A percentile compares a stretch with the other conserved stretches of the same genome.
Conservation (phyloP, 805 yeast species). For the Gaillardinia entomophila region DNA sequence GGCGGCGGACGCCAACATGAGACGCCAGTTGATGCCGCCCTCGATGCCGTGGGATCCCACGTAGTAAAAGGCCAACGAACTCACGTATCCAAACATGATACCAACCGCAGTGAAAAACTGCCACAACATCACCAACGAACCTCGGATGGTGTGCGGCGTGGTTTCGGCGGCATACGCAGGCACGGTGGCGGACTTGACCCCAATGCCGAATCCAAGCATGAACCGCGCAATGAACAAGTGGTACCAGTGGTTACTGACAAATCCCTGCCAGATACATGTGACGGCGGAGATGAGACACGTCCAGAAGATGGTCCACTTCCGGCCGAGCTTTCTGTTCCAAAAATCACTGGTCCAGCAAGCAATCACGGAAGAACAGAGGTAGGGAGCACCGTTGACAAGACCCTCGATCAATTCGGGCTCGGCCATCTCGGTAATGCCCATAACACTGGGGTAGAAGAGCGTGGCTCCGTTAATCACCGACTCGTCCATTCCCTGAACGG, state of each 20-base stretch:
- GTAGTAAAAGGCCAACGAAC: slow-evolving; percentile 53
- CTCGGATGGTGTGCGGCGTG: slow-evolving; percentile 53
- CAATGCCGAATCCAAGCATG: slow-evolving; percentile 59
- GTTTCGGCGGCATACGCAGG: slow-evolving; percentile 65
- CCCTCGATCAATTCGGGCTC: slow-evolving; percentile 56
- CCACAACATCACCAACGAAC: slow-evolving; percentile 67
- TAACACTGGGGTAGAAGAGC: slow-evolving; percentile 48
- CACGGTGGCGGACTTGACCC: slow-evolving; percentile 61
- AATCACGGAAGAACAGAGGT: slow-evolving; percentile 50
- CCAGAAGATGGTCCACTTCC: slow-evolving; percentile 56
- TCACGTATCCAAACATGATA: slow-evolving; percentile 60
- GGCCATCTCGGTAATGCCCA: slow-evolving; percentile 40
- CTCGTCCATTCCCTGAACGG: slow-evolving; percentile 75
- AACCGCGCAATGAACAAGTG: slow-evolving; percentile 57
- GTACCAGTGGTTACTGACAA: slow-evolving; percentile 49
- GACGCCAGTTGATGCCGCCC: slow-evolving; percentile 50
- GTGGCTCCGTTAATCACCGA: slow-evolving; percentile 67
- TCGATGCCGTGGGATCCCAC: slow-evolving; percentile 43
- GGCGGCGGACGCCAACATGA: slow-evolving; percentile 61
- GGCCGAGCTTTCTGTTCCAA: slow-evolving; percentile 47
- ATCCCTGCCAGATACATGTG: slow-evolving; percentile 67
- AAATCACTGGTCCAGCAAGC: slow-evolving; percentile 59
- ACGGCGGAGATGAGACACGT: slow-evolving; percentile 53
- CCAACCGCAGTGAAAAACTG: slow-evolving; percentile 73
- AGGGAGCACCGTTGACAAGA: slow-evolving; percentile 60